These are phyloP conservation scores for Elasticomyces elasticus DNA, from an alignment of 495 filamentous ascomycete species.

Conservation along the genomic window DNA sequence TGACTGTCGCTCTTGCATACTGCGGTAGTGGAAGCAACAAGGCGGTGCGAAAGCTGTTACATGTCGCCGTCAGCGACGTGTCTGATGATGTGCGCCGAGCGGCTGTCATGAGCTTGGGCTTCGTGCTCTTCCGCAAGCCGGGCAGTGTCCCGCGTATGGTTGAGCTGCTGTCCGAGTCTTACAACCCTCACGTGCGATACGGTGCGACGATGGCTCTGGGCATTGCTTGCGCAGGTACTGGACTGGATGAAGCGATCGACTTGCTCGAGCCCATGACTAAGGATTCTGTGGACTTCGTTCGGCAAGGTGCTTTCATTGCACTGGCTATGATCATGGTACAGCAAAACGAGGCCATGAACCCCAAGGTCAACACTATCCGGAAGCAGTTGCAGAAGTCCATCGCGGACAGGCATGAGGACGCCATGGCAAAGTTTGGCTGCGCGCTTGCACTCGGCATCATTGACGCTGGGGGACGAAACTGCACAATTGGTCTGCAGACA, in stretches of 20 bases:
- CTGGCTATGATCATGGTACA: conserved; percentile 97
- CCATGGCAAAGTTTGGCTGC: conserved; percentile 97
- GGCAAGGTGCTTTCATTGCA: conserved; percentile 91
- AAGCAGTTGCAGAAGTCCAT: conserved; percentile 68
- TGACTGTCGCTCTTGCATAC: conserved; percentile 96
- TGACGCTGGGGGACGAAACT: conserved; percentile 95
- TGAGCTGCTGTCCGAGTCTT: conserved; percentile 94
- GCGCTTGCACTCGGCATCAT: conserved; percentile 93
- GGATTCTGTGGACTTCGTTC: conserved; percentile 96
- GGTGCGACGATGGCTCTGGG: conserved; percentile 97
- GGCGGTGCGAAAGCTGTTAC: conserved; percentile 92
- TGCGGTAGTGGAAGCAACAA: conserved; percentile 97
- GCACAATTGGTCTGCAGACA: conserved; percentile 93
- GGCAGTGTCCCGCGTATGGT: conserved; percentile 97
- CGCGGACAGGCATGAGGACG: conserved; percentile 92
- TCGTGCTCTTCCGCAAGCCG: conserved; percentile 97
- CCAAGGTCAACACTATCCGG: conserved; percentile 53
- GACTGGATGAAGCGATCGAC: conserved; percentile 92
- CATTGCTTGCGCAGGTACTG: conserved; percentile 95
- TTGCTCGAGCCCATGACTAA: conserved; percentile 99
- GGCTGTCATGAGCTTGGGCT: conserved; percentile 97
- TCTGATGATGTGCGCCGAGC: conserved; percentile 94
- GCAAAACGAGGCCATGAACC: conserved; percentile 70
- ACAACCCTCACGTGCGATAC: conserved; percentile 98
- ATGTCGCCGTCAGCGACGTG: conserved; percentile 95